Conservation (phyloP, 306 rosid species). For the Acacia acuminata region DNA sequence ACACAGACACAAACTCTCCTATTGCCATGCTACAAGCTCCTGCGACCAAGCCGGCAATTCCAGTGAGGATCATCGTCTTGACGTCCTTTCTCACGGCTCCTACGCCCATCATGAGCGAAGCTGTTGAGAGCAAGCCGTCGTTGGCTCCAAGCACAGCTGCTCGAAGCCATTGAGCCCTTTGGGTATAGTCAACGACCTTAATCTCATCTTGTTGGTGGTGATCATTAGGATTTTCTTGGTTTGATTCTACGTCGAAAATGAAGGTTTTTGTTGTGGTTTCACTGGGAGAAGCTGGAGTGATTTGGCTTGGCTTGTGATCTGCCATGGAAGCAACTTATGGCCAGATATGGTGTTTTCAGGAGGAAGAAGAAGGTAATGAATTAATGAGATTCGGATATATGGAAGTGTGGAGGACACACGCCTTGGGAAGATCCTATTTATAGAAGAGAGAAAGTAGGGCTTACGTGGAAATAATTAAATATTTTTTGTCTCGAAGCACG, state of each 20-base stretch:
- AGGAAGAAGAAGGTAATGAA: not conserved
- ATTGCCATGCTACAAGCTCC: conserved; percentile 56
- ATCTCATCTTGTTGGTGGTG: not conserved
- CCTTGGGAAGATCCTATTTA: not conserved
- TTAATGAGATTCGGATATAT: not conserved
- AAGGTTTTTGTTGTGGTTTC: not conserved
- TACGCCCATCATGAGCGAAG: conserved; percentile 49
- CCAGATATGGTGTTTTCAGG: not conserved
- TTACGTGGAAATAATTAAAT: not conserved
- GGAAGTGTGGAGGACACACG: conserved; percentile 22
- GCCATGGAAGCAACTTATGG: conserved; percentile 22
- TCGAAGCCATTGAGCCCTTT: conserved; percentile 49
- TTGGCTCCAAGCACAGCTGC: conserved; percentile 48
- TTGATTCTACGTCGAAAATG: conserved; percentile 2
- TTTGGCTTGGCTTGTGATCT: not conserved
- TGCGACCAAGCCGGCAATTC: conserved; percentile 38
- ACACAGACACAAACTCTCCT: conserved; percentile 50
- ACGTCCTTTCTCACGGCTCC: conserved; percentile 43
- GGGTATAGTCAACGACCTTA: conserved; percentile 34
- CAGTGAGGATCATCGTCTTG: conserved; percentile 43
- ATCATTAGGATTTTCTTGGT: not conserved
- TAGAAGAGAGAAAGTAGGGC: not conserved
- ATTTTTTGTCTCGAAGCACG: not conserved
- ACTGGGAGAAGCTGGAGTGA: not conserved
- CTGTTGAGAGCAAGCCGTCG: conserved; percentile 47